These are phyloP conservation scores for Phytophthora hibernalis DNA, from an alignment of 352 stramenopile genomes.

Conservation along the genomic window DNA sequence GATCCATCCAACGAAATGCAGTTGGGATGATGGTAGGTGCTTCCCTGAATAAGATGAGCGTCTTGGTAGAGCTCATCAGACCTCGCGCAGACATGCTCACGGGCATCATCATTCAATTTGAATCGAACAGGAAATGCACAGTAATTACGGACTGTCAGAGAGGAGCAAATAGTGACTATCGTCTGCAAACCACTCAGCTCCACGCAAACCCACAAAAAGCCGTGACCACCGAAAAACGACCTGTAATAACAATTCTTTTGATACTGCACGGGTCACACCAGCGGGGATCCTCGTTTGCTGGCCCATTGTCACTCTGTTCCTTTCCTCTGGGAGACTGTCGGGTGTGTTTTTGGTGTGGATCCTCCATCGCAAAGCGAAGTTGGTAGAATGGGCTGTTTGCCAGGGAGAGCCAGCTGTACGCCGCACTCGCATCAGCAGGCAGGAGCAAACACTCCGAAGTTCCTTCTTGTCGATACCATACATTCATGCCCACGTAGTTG, in stretches of 20 bases:
- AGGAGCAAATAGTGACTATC: conserved; percentile 59
- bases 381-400: conserved; percentile 53
- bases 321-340: neutral
- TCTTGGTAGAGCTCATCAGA: conserved; percentile 21
- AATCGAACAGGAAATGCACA: conserved; percentile 47
- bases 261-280: conserved; percentile 79
- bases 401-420: conserved; percentile 81
- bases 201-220: conserved; percentile 78
- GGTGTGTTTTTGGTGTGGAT: conserved; percentile 14
- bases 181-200: conserved; percentile 65
- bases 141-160: conserved; percentile 57
- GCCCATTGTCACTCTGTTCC: neutral
- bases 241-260: conserved; percentile 64
- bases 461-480: conserved; percentile 76
- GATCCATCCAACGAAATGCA: conserved; percentile 44
- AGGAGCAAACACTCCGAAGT: conserved; percentile 64
- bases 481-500: conserved; percentile 48
- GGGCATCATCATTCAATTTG: conserved; percentile 37
- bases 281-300: conserved; percentile 21
- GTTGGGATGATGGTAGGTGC: conserved; percentile 23
- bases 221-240: conserved; percentile 53
- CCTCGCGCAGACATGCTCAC: conserved; percentile 17
- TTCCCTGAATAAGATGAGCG: conserved; percentile 3
- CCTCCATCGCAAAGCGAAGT: conserved; percentile 60
- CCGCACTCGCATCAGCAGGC: conserved; percentile 29